Evolutionary conservation across 2,329 filamentous ascomycete species (phyloP).

Genomic region (Hypoxylon sp.): DNA sequence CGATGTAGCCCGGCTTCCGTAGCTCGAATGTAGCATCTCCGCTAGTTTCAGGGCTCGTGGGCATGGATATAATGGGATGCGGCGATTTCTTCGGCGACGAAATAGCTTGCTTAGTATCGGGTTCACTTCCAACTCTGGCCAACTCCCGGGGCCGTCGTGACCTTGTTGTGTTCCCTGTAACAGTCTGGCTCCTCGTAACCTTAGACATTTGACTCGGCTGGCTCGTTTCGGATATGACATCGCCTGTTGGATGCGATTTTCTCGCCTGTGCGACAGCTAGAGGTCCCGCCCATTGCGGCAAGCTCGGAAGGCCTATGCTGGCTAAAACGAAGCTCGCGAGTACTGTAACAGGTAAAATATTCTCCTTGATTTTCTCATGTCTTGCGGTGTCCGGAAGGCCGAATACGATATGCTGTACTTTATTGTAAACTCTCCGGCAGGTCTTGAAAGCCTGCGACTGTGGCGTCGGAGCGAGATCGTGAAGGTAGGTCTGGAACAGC

Average conservation of each 20-base stretch:
- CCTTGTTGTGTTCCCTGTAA: slow-evolving; percentile 66
- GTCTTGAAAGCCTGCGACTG: slow-evolving; percentile 85
- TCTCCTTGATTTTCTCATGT: slow-evolving; percentile 84
- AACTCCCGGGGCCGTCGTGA: slow-evolving; percentile 64
- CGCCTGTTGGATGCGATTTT: slow-evolving; percentile 76
- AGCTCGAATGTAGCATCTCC: slow-evolving; percentile 44
- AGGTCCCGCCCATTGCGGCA: slow-evolving; percentile 84
- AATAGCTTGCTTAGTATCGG: slow-evolving; percentile 53
- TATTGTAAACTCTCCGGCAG: slow-evolving; percentile 87
- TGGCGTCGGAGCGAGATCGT: slow-evolving; percentile 82
- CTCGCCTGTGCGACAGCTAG: slow-evolving; percentile 86
- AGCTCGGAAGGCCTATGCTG: slow-evolving; percentile 79
- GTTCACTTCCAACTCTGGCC: slow-evolving; percentile 62
- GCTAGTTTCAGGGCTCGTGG: slow-evolving; percentile 30
- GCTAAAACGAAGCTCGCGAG: slow-evolving; percentile 85
- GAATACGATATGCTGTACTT: slow-evolving; percentile 89
- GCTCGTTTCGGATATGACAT: slow-evolving; percentile 72
- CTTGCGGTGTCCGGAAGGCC: slow-evolving; percentile 78
- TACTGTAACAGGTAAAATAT: slow-evolving; percentile 83
- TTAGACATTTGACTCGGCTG: slow-evolving; percentile 57
- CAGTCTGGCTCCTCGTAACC: slow-evolving; percentile 78
- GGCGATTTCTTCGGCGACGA: slow-evolving; percentile 39
- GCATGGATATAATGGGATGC: slow-evolving; percentile 30
- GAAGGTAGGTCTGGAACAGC: slow-evolving; percentile 90
- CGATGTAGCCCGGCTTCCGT: slow-evolving; percentile 64